Percentiles rank a stretch among this genome's conserved stretches.
phyloP scores from a whole-genome alignment of 2,329 filamentous ascomycete genomes.

The Macrophomina pseudophaseolina region DNA sequence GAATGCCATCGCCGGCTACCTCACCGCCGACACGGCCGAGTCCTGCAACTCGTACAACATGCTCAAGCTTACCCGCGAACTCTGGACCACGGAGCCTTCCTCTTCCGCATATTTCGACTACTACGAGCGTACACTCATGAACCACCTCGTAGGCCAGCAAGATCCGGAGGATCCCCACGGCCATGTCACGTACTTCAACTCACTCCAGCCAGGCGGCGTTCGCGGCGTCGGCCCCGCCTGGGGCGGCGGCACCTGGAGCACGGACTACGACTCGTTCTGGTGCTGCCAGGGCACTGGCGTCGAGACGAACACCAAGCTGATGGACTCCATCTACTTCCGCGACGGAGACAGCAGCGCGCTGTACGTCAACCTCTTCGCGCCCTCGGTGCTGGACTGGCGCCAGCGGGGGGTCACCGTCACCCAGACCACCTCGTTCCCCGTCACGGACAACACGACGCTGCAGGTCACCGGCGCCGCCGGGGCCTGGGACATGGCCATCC shows the following conservation, averaged over 20 bases:
- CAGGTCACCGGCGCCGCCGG: conserved; percentile 40
- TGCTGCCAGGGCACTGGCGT: conserved; percentile 60
- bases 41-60: conserved; percentile 63
- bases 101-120: conserved; percentile 57
- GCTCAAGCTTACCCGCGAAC: conserved; percentile 60
- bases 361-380: conserved; percentile 58
- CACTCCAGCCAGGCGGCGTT: conserved; percentile 54
- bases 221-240: conserved; percentile 57
- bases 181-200: conserved; percentile 60
- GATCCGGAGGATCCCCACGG: conserved; percentile 53
- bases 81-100: conserved; percentile 53
- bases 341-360: conserved; percentile 41
- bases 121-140: conserved; percentile 58
- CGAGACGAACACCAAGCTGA: conserved; percentile 61
- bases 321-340: conserved; percentile 59
- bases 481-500: conserved; percentile 47
- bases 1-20: conserved; percentile 53
- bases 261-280: conserved; percentile 60
- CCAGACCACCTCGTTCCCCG: conserved; percentile 53
- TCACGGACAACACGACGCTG: conserved; percentile 48
- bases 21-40: conserved; percentile 56
- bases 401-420: conserved; percentile 47
- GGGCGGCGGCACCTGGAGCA: conserved; percentile 62
- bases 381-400: conserved; percentile 54
- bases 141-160: conserved; percentile 58